phyloP scores from a whole-genome alignment of 2,329 filamentous ascomycete genomes.

The Pestalotiopsis sp. region DNA sequence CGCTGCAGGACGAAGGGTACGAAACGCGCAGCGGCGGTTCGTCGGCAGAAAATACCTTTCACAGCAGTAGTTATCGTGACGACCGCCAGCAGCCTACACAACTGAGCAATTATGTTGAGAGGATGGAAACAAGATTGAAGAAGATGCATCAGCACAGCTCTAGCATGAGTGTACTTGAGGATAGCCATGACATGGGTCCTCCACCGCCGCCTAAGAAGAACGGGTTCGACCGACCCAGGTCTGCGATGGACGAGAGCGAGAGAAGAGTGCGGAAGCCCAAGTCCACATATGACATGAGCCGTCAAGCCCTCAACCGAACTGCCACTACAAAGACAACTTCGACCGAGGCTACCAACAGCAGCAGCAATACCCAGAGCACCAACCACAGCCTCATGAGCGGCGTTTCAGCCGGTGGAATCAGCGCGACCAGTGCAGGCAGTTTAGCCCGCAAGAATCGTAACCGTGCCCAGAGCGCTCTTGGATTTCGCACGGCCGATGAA shows the following conservation, averaged over 20 bases:
- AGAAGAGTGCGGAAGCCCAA: slow-evolving; percentile 65
- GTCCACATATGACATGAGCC: slow-evolving; percentile 78
- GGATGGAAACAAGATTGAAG: slow-evolving; percentile 84
- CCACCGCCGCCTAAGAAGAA: slow-evolving; percentile 50
- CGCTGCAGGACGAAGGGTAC: slow-evolving; percentile 62
- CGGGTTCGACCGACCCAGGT: slow-evolving; percentile 58
- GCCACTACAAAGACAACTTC: slow-evolving; percentile 87
- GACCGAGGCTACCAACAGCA: slow-evolving; percentile 70
- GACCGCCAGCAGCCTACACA: slow-evolving; percentile 66
- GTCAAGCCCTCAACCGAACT: slow-evolving; percentile 72
- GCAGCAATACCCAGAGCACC: slow-evolving; percentile 75
- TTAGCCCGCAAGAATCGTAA: slow-evolving; percentile 74
- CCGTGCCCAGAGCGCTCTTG: slow-evolving; percentile 67
- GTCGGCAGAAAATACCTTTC: slow-evolving; percentile 48
- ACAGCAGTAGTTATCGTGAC: slow-evolving; percentile 34
- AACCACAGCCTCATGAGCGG: slow-evolving; percentile 93
- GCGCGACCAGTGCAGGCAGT: slow-evolving; percentile 93
- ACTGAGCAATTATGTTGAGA: slow-evolving; percentile 83
- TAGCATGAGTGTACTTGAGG: slow-evolving; percentile 42
- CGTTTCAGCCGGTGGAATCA: slow-evolving; percentile 85
- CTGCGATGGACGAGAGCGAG: slow-evolving; percentile 52
- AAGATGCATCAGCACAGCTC: slow-evolving; percentile 67
- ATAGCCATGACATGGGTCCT: slow-evolving; percentile 44
- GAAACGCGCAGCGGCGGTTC: slow-evolving; percentile 61
- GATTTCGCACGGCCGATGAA: slow-evolving; percentile 54